Base-by-base conservation (phyloP, 2,329 filamentous ascomycete species). In the Aspergillus aculeatus region DNA sequence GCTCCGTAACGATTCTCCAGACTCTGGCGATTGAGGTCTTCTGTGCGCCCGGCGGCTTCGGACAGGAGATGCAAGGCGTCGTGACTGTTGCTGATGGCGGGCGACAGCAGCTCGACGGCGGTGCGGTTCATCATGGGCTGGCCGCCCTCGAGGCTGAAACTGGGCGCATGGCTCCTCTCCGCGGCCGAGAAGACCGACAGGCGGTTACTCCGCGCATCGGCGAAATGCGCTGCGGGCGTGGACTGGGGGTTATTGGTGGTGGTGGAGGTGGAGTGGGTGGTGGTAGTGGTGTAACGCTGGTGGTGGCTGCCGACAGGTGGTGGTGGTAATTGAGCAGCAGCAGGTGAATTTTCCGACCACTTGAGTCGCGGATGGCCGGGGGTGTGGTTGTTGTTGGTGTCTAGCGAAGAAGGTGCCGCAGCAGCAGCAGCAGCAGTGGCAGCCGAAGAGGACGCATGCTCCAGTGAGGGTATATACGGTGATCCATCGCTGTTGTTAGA, bases 41-140 rank as follows among this genome's bases (percentile, higher is more conserved):
- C 80, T 19, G 79, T 83, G 56, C 79, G 74, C 7, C 79, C 80
- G 2, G 84, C 92, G 21, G 93, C 94, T 77, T 96, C 93, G 71
- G 96, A 96, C 16, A 98, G 83, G 59, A 97, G 82, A 74, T 96
- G 92, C 51, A 98, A 82, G 24, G 94, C 94, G 79, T 98, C 94
- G 71, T 96, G 93, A 3, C 91, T 92, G 38, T 92, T 93, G 75
- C 93, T 96, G 49, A 98, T 87, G 66, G 91, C 90, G 57, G 81
- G 79, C 44, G 81, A 82, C 66, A 88, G 80, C 64, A 89, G 72
- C 52, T 85, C 81, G 2, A 83, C 83, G 3, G 84, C 82, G n/a
- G 84, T 83, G 62, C 83, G 80, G 62, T 86, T 85, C 76, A 82
- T 83, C 66, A 84, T 81, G 69, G 85, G 80, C 64, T 83, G 79